A percentile compares a stretch with the other conserved stretches of the same genome.
Evolutionary conservation across 2,329 filamentous ascomycete species (phyloP).

Genomic region (Capronia americana): DNA sequence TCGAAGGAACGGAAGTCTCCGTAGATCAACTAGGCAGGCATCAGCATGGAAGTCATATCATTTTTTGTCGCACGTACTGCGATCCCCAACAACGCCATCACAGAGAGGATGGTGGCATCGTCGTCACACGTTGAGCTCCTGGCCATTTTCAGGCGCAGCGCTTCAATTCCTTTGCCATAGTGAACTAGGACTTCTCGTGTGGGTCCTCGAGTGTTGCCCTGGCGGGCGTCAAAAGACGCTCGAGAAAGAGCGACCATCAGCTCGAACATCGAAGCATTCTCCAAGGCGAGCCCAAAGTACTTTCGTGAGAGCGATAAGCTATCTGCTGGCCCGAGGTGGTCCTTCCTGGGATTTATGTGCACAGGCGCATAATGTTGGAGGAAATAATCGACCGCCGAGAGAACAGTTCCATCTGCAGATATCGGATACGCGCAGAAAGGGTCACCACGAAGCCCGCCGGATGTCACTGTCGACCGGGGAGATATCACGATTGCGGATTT

Average conservation of each 20-base stretch:
- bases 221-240: conserved; percentile 7
- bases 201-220: conserved; percentile 7
- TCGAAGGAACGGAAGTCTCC: conserved; percentile 19
- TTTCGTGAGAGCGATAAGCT: conserved; percentile 11
- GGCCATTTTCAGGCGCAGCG: conserved; percentile 19
- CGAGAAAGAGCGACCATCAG: conserved; percentile 21
- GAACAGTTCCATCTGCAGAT: conserved; percentile 10
- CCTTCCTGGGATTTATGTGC: conserved; percentile 15
- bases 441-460: conserved; percentile 19
- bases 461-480: conserved; percentile 16
- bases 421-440: conserved; percentile 23
- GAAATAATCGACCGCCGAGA: conserved; percentile 21
- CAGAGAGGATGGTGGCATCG: conserved; percentile 22
- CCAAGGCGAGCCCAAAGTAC: conserved; percentile 21
- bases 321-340: conserved; percentile 15
- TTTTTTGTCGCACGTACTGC: conserved; percentile 15
- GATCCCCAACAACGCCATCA: conserved; percentile 17
- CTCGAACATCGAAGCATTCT: conserved; percentile 24
- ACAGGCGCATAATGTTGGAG: conserved; percentile 20
- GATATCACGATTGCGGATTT: neutral
- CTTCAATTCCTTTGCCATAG: conserved; percentile 21
- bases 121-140: conserved; percentile 14
- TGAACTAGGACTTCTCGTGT: conserved; percentile 18
- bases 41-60: neutral
- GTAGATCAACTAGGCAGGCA: conserved; percentile 12